Percentiles rank a stretch among this genome's conserved stretches.
Conservation (phyloP, 805 yeast genomes). For the Candida ficus region DNA sequence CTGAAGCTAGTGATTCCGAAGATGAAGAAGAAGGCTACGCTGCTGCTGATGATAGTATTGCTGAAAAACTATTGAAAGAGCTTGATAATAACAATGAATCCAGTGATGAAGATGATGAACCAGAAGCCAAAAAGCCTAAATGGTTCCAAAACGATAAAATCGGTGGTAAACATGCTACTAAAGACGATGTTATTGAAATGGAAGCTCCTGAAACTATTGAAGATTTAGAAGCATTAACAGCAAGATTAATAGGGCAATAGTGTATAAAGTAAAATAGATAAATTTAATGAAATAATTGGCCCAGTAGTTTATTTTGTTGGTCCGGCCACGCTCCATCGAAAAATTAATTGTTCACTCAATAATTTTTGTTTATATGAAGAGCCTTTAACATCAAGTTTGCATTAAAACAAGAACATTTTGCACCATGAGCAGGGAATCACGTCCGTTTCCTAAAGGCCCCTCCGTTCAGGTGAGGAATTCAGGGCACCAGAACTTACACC, state of each 20-base stretch:
- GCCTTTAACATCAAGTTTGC: too few relatives aligned
- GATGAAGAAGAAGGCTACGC: conserved; percentile 25
- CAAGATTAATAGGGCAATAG: conserved; percentile 31
- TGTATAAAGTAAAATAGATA: too few relatives aligned
- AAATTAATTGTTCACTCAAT: too few relatives aligned
- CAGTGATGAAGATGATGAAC: conserved; percentile 25
- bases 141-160: conserved; percentile 33
- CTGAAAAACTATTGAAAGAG: conserved; percentile 23
- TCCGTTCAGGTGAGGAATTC: background rate
- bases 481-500: background rate
- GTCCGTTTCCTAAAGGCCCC: conserved; percentile 1
- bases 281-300: too few relatives aligned
- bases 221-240: conserved; percentile 87
- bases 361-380: too few relatives aligned
- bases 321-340: background rate
- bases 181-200: conserved; percentile 53
- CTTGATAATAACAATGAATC: conserved; percentile 26
- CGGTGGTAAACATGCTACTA: conserved; percentile 25
- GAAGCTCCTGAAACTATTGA: conserved; percentile 89
- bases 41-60: conserved; percentile 37
- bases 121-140: conserved; percentile 29
- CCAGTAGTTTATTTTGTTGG: too few relatives aligned
- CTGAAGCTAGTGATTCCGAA: conserved; percentile 10
- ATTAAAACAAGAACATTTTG: too few relatives aligned
- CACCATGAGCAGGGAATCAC: background rate